Percentiles rank a stretch among this genome's conserved stretches.
phyloP scores from a whole-genome alignment of 306 rosid genomes.

The Malus fusca region DNA sequence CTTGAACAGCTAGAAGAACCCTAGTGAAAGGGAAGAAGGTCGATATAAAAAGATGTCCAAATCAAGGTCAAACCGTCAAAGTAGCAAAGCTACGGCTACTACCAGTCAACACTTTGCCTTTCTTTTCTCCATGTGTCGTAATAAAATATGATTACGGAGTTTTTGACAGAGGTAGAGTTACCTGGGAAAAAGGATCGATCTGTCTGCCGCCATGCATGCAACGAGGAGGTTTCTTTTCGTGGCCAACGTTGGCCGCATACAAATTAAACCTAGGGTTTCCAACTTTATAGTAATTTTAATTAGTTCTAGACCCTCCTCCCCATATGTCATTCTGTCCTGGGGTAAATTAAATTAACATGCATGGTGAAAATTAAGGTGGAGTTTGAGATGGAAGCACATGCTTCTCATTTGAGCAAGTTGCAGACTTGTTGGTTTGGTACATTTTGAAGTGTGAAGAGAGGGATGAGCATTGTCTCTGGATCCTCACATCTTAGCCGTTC shows the following conservation, averaged over 20 bases:
- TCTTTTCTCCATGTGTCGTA: not conserved
- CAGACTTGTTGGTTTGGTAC: not conserved
- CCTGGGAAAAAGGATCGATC: not conserved
- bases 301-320: not conserved
- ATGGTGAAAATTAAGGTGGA: not conserved
- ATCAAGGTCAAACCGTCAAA: conserved; percentile 27
- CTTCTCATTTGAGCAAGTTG: not conserved
- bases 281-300: not conserved
- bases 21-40: not conserved
- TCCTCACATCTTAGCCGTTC: fast-evolving
- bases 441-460: not conserved
- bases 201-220: conserved; percentile 71
- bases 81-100: not conserved
- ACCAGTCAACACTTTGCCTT: not conserved
- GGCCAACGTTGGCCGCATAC: not conserved
- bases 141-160: not conserved
- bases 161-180: not conserved
- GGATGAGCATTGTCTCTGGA: no score
- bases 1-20: conserved; percentile 15
- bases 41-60: conserved; percentile 19
- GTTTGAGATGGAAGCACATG: not conserved
- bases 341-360: not conserved
- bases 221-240: conserved; percentile 16
- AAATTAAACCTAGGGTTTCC: not conserved
- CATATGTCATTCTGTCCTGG: not conserved